A percentile compares a stretch with the other conserved stretches of the same genome.
Evolutionary conservation across 2,329 filamentous ascomycete species (phyloP).

Genomic region (Aspergillus pseudoterreus): DNA sequence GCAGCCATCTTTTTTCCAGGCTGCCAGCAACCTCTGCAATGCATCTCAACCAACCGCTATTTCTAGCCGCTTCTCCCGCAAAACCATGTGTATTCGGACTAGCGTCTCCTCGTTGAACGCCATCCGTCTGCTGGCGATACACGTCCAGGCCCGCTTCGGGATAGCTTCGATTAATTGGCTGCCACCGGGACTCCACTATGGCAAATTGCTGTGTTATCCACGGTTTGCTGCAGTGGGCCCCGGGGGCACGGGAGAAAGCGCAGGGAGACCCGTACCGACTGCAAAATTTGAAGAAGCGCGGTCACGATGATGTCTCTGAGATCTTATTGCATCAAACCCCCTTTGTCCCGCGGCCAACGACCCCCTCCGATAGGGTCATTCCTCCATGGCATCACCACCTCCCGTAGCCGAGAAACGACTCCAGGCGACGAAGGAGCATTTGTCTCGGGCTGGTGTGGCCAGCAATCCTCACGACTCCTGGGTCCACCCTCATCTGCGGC

Average conservation of each 20-base stretch:
- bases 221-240: background rate
- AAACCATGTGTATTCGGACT: background rate
- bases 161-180: background rate
- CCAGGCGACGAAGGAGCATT: slow-evolving; percentile 5
- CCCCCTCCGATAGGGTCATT: background rate
- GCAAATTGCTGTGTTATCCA: background rate
- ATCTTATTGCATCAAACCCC: background rate
- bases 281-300: background rate
- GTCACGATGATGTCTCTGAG: background rate
- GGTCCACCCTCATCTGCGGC: slow-evolving; percentile 27
- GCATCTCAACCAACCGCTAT: no score
- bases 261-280: no score
- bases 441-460: background rate
- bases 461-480: slow-evolving; percentile 10
- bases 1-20: no score
- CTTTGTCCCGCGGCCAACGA: background rate
- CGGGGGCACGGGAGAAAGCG: background rate
- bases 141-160: background rate
- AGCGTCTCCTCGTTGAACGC: background rate
- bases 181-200: background rate
- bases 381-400: background rate
- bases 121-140: no score
- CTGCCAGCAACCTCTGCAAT: no score
- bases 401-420: slow-evolving; percentile 2
- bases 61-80: no score